phyloP scores from a whole-genome alignment of 2,329 filamentous ascomycete genomes.

The Teratosphaeriaceae sp. region DNA sequence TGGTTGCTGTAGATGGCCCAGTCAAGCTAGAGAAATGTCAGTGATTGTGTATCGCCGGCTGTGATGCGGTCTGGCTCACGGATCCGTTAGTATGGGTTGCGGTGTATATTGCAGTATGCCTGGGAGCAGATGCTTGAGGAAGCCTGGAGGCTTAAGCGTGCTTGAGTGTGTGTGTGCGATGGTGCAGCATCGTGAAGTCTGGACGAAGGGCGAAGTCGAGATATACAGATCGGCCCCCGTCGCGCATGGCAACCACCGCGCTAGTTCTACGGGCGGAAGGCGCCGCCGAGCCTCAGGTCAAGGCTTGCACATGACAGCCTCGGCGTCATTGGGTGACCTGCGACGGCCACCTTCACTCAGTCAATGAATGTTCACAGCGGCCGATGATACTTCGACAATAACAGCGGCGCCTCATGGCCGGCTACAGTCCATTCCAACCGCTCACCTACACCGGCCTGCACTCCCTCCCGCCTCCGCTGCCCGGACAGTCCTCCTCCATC shows the following conservation, averaged over 20 bases:
- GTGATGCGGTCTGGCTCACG: conserved; percentile 21
- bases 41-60: too few relatives aligned
- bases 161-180: conserved; percentile 17
- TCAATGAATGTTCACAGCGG: too few relatives aligned
- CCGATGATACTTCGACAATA: background rate
- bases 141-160: conserved; percentile 11
- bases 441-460: background rate
- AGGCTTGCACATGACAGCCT: too few relatives aligned
- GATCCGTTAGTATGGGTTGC: conserved; percentile 29
- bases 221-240: background rate
- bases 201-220: background rate
- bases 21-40: conserved; percentile 7
- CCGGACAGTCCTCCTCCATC: too few relatives aligned
- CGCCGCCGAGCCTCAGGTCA: background rate
- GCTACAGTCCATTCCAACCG: background rate
- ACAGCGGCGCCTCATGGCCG: background rate
- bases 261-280: background rate
- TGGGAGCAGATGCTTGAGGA: conserved; percentile 18
- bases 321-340: too few relatives aligned
- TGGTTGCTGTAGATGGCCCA: conserved; percentile 20
- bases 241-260: too few relatives aligned
- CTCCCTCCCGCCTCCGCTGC: background rate
- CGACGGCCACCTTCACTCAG: too few relatives aligned
- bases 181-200: conserved; percentile 17
- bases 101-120: conserved; percentile 29